A percentile compares a stretch with the other conserved stretches of the same genome.
Evolutionary conservation across 257 asterid species (phyloP).

Genomic region (Solanum chiquidenum): DNA sequence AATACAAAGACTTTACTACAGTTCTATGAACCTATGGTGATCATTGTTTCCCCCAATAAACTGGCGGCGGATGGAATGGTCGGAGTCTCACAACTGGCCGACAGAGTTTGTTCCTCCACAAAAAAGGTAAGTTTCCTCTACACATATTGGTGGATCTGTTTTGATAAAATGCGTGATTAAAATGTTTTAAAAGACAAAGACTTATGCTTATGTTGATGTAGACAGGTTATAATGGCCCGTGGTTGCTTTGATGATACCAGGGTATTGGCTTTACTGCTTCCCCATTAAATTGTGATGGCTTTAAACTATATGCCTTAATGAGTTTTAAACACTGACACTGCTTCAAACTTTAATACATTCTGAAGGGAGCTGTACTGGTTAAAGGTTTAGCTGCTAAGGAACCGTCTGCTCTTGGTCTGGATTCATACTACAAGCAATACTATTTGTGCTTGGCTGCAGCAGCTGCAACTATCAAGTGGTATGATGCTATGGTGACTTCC

Average conservation of each 20-base stretch:
- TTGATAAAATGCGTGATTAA: neutral
- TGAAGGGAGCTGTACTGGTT: slow-evolving; percentile 76
- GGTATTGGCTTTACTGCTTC: slow-evolving; percentile 21
- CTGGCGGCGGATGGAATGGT: slow-evolving; percentile 88
- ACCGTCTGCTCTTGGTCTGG: slow-evolving; percentile 95
- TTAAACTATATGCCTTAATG: neutral
- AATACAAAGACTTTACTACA: slow-evolving; percentile 85
- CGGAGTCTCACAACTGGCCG: slow-evolving; percentile 87
- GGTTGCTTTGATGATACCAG: slow-evolving; percentile 94
- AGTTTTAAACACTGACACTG: slow-evolving; percentile 7
- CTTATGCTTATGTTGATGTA: slow-evolving; percentile 12
- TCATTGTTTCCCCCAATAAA: slow-evolving; percentile 78
- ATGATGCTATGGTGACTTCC: slow-evolving; percentile 9
- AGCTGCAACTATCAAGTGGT: slow-evolving; percentile 96
- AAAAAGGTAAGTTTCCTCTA: slow-evolving; percentile 41
- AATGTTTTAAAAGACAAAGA: slow-evolving; percentile 6
- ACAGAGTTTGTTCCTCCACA: slow-evolving; percentile 55
- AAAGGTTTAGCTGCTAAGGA: slow-evolving; percentile 82
- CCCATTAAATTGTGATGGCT: neutral
- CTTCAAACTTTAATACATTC: slow-evolving; percentile 14
- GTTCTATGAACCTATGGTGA: slow-evolving; percentile 81
- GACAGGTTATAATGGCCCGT: slow-evolving; percentile 71
- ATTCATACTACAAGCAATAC: slow-evolving; percentile 83
- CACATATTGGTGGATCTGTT: neutral
- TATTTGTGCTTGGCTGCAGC: slow-evolving; percentile 99